A percentile compares a stretch with the other conserved stretches of the same genome.
Conservation (phyloP, 805 yeast species). For the Wickerhamiella allomyrinae region DNA sequence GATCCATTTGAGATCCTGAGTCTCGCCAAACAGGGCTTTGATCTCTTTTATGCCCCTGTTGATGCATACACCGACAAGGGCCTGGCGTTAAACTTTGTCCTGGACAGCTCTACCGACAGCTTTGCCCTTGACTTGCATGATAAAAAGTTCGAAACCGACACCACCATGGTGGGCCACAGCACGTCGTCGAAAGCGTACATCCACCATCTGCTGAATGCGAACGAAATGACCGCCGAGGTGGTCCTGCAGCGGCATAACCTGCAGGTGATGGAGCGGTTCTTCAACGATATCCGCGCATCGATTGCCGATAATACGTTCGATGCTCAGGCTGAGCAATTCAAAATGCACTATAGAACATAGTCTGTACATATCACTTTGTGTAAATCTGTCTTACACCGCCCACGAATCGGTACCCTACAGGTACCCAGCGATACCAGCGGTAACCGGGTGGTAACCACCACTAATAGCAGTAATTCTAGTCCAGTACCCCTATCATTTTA, state of each 20-base stretch:
- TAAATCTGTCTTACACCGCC: no score
- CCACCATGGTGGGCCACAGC: slow-evolving; percentile 17
- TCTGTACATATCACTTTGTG: no score
- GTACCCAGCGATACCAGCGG: no score
- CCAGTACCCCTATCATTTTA: no score
- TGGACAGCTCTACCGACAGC: slow-evolving; percentile 14
- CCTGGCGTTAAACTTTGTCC: slow-evolving; percentile 23
- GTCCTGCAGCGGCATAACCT: slow-evolving; percentile 29
- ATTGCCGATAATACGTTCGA: slow-evolving; percentile 22
- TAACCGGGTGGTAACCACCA: no score
- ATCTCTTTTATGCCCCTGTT: slow-evolving; percentile 24
- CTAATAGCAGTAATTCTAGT: no score
- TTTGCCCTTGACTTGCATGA: slow-evolving; percentile 24
- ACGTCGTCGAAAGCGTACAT: slow-evolving; percentile 27
- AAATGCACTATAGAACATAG: neutral
- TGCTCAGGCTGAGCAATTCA: slow-evolving; percentile 7
- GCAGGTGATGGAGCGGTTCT: slow-evolving; percentile 19
- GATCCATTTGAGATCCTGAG: slow-evolving; percentile 17
- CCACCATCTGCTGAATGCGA: slow-evolving; percentile 29
- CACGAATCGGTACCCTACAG: no score
- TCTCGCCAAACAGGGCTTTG: slow-evolving; percentile 23
- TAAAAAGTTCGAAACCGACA: slow-evolving; percentile 20
- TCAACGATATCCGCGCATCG: slow-evolving; percentile 22
- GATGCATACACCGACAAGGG: slow-evolving; percentile 26
- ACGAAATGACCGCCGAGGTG: slow-evolving; percentile 32